These are phyloP conservation scores for Santalum album DNA, from an alignment of 164 flowering plant genomes.

Conservation along the genomic window DNA sequence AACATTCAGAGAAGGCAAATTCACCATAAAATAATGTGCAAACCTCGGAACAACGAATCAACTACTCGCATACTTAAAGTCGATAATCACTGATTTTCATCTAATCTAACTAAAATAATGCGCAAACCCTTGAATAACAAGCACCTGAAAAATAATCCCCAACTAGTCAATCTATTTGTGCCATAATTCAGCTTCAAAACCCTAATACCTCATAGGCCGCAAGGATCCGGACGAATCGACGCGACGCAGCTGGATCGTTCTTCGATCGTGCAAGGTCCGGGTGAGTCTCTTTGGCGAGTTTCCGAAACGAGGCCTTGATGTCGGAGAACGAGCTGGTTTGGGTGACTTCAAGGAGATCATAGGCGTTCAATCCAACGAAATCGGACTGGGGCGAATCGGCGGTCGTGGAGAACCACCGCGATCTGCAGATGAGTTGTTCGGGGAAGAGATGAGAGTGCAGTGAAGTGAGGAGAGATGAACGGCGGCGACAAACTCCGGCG, in stretches of 20 bases:
- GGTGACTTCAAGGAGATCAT: constrained; percentile 56
- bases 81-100: no score
- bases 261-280: constrained; percentile 55
- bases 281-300: constrained; percentile 81
- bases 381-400: constrained; percentile 28
- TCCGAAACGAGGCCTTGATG: constrained; percentile 77
- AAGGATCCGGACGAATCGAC: constrained; percentile 64
- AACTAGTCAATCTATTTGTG: no score
- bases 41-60: no score
- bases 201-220: constrained; percentile 79
- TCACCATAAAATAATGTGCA: no score
- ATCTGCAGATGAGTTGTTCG: constrained; percentile 2
- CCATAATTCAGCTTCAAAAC: neutral
- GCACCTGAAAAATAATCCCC: no score
- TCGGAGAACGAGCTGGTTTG: constrained; percentile 58
- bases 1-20: no score
- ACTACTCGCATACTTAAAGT: no score
- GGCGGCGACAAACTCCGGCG: constrained; percentile 1
- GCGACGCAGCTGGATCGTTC: constrained; percentile 30
- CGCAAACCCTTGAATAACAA: no score
- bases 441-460: neutral
- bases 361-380: constrained; percentile 49
- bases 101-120: no score
- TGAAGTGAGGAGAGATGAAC: neutral
- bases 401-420: constrained; percentile 26